These are phyloP conservation scores for Umbellularia californica DNA, from an alignment of 164 flowering plant genomes.

Conservation along the genomic window DNA sequence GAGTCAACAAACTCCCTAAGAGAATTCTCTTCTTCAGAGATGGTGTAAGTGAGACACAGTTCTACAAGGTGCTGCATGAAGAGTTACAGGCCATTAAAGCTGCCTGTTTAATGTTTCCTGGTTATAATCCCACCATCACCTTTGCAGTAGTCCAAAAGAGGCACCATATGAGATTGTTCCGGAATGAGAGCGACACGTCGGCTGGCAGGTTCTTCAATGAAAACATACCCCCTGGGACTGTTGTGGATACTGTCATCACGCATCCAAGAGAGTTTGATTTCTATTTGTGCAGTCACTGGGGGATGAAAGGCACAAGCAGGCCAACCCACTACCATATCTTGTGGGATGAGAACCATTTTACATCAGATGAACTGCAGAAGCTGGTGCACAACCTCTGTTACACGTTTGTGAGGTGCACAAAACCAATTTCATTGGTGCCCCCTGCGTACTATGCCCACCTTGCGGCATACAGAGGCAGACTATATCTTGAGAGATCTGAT, in stretches of 20 bases:
- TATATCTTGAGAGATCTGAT: constrained; percentile 75
- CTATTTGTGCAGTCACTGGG: constrained; percentile 94
- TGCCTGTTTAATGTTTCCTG: constrained; percentile 53
- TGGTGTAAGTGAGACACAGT: constrained; percentile 94
- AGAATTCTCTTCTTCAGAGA: constrained; percentile 86
- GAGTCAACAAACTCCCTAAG: constrained; percentile 48
- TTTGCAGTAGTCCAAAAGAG: constrained; percentile 87
- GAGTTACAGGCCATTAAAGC: constrained; percentile 63
- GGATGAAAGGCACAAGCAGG: constrained; percentile 87
- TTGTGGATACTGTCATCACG: constrained; percentile 79
- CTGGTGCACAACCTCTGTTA: constrained; percentile 75
- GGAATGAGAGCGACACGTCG: constrained; percentile 24
- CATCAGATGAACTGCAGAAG: constrained; percentile 84
- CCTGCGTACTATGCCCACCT: constrained; percentile 94
- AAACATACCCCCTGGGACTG: constrained; percentile 89
- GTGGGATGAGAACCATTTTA: constrained; percentile 82
- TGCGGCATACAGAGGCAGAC: constrained; percentile 89
- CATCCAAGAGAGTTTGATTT: constrained; percentile 91
- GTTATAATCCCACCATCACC: constrained; percentile 68
- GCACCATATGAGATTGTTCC: constrained; percentile 88
- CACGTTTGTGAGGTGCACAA: constrained; percentile 86
- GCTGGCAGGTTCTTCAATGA: constrained; percentile 31
- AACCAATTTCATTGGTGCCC: constrained; percentile 90
- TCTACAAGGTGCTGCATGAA: constrained; percentile 68
- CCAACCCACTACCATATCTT: constrained; percentile 85